Evolutionary conservation across 805 yeast genomes (phyloP).

Genomic region (Yarrowia sp.): DNA sequence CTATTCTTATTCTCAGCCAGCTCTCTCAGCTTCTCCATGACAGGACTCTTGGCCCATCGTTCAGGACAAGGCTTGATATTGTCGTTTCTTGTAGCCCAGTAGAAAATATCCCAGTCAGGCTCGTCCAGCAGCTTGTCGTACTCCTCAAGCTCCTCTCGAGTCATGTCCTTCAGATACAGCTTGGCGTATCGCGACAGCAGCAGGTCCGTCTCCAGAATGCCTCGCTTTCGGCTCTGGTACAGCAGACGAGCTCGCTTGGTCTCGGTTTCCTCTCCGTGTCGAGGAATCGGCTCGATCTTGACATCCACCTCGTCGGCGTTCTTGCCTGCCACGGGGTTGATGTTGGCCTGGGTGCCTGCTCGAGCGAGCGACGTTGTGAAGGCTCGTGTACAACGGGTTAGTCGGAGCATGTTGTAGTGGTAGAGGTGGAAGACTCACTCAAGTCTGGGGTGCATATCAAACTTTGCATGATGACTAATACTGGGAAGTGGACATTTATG

Average conservation of each 20-base stretch:
- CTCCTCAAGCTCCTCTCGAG: conserved; percentile 74
- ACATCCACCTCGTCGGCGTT: conserved; percentile 54
- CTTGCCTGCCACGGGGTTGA: conserved; percentile 28
- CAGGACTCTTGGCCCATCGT: conserved; percentile 73
- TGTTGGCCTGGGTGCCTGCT: conserved; percentile 37
- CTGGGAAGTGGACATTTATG: too few species aligned
- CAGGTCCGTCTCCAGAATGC: conserved; percentile 91
- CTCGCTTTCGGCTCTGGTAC: conserved; percentile 93
- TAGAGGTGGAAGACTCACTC: background rate
- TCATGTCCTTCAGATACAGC: conserved; percentile 65
- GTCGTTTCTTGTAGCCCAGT: conserved; percentile 89
- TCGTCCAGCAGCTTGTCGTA: conserved; percentile 85
- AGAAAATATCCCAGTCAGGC: conserved; percentile 98
- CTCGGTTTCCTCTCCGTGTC: conserved; percentile 75
- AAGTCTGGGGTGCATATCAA: background rate
- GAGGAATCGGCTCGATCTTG: conserved; percentile 77
- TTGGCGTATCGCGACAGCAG: conserved; percentile 86
- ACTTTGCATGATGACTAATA: conserved; percentile 21
- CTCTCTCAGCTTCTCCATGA: conserved; percentile 71
- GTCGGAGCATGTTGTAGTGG: conserved; percentile 18
- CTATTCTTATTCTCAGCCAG: conserved; percentile 74
- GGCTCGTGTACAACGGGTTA: conserved; percentile 4
- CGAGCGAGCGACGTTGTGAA: conserved; percentile 12
- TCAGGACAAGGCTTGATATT: conserved; percentile 87
- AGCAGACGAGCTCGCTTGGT: conserved; percentile 84